Evolutionary conservation across 306 rosid genomes (phyloP), one percentile per base, ranked within the genome.

Genomic region (Coriaria nepalensis): DNA sequence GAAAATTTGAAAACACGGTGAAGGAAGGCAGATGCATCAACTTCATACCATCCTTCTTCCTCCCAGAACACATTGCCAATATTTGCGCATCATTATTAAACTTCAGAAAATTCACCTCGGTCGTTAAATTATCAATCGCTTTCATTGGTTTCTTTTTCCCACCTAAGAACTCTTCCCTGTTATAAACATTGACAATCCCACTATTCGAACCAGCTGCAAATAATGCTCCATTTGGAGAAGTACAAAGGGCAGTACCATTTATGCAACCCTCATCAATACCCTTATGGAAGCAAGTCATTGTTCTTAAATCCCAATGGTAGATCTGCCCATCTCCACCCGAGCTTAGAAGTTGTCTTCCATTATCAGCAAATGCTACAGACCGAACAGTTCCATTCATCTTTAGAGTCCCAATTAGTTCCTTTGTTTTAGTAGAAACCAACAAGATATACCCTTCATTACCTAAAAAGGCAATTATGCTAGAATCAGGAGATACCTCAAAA

Each of bases 381-480:
- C 92, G 84, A 33, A 64, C 75, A 0, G 75, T 81, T 55, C 98
- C 98, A 42, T 82, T 90, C 95, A 90, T 90, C 81, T 90, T 90
- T 6, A 85, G 73, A 2, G 94, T 90, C 43, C 87, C 94, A 8
- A 81, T 52, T 50, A 90, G 65, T 59, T 85, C 85, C 72, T 90
- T 90, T 2, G 95, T 73, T 68, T 79, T 90, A 8, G 87, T 45
- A 32, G 95, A 84, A 46, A 90, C 95, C 67, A 90, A 47, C 63
- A 90, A 72, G 74, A 90, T 81, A 63, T 90, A 77, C 40, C 97
- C 97, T 71, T 90, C 94, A 65, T 90, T 90, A 13, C 94, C 95
- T 37, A 64, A 74, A 69, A 81, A 90, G 7, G 95, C 97, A 62
- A 90, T 64, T n/a, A 64, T 68, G 55, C 70, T 66, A 54, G 97